phyloP scores from a whole-genome alignment of 371 early-diverging fungal species.

The Apophysomyces variabilis region DNA sequence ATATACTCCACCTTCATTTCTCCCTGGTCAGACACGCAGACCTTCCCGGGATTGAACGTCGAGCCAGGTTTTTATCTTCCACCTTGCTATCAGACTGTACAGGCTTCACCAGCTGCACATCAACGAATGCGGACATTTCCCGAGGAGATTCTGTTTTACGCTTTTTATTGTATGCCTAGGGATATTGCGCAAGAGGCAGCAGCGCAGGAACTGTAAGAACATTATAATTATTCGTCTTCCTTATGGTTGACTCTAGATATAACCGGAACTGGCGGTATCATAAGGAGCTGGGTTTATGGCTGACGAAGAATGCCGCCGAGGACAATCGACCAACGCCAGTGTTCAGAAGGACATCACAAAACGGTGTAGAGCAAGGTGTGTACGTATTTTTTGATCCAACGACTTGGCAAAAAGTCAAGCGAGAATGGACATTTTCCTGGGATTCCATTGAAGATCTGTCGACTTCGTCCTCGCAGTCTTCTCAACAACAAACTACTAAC shows the following conservation, averaged over 20 bases:
- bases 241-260: slow-evolving; percentile 35
- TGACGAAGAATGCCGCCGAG: slow-evolving; percentile 65
- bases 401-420: slow-evolving; percentile 80
- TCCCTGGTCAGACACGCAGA: slow-evolving; percentile 76
- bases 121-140: slow-evolving; percentile 67
- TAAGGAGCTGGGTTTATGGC: slow-evolving; percentile 84
- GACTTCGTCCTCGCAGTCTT: neutral
- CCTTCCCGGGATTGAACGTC: slow-evolving; percentile 47
- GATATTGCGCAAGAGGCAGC: slow-evolving; percentile 88
- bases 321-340: slow-evolving; percentile 27
- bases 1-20: slow-evolving; percentile 74
- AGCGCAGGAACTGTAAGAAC: slow-evolving; percentile 80
- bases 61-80: slow-evolving; percentile 82
- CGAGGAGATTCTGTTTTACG: slow-evolving; percentile 94
- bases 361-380: slow-evolving; percentile 72
- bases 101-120: slow-evolving; percentile 69
- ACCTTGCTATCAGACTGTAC: slow-evolving; percentile 66
- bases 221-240: neutral
- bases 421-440: slow-evolving; percentile 79
- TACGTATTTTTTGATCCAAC: slow-evolving; percentile 86
- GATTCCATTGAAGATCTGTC: slow-evolving; percentile 79
- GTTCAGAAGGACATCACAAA: slow-evolving; percentile 43
- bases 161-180: slow-evolving; percentile 91
- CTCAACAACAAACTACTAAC: neutral
- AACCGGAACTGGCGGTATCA: slow-evolving; percentile 90